Evolutionary conservation across 2,329 filamentous ascomycete species (phyloP), one percentile per base, ranked within the genome.

Genomic region (Aspergillus melleus): DNA sequence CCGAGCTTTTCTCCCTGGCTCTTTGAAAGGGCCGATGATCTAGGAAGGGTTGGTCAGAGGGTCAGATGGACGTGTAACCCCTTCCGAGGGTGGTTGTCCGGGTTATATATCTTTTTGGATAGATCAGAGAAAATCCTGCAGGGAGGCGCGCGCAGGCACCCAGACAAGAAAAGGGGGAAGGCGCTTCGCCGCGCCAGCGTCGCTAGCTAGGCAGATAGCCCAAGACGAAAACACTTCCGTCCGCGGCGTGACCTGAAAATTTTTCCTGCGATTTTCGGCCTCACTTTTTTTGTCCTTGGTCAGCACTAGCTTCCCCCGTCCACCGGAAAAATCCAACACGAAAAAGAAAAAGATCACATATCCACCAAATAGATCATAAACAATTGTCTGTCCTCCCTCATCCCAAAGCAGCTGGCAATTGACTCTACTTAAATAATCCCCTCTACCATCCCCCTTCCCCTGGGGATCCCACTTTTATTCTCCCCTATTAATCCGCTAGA

Each of bases 101-200:
- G 51, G 30, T 57, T 63, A 59, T 63, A 63, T 63, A 63, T 44
- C 42, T 52, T 59, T 59, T 59, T 58, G 55, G 55, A 61, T 61
- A 61, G 22, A 61, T 61, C 55, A 61, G 56, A 61, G 52, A 49
- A 61, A 58, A 53, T 51, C 53, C 42, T 50, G 39, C 47, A 51
- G 22, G 53, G 51, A 44, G 55, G 30, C 29, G 36, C 24, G 22
- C 51, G 44, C n/a, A 44, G 52, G 44, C 44, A 47, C 19, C 44
- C 44, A 24, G 22, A 36, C 53, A 29, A 32, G 39, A 49, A 20
- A 22, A 49, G 42, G 53, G 36, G 6, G 32, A 42, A 42, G 36
- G 36, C 36, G 36, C 36, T 42, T 42, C 36, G 36, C 36, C 30
- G 53, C 39, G 32, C 32, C 32, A 52, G 19, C 39, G 39, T 36